phyloP scores from a whole-genome alignment of 768 basidiomycete genomes.

The Tylopilus sp. region DNA sequence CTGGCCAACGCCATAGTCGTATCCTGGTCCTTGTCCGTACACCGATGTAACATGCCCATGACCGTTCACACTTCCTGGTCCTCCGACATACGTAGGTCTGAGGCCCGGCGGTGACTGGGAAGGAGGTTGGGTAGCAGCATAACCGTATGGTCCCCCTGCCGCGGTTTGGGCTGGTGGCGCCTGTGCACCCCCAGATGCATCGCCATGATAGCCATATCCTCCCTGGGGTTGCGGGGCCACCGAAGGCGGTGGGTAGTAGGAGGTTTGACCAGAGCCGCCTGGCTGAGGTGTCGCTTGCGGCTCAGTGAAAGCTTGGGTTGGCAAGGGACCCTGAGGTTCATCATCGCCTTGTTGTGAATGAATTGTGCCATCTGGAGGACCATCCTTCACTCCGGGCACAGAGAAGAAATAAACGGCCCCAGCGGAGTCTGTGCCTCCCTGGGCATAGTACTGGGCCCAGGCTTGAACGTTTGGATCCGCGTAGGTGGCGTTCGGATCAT shows the following conservation, averaged over 20 bases:
- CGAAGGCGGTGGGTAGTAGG: conserved; percentile 11
- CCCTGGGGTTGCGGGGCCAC: conserved; percentile 17
- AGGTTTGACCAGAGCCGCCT: conserved; percentile 4
- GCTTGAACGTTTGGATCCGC: conserved; percentile 79
- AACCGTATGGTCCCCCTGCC: conserved; percentile 13
- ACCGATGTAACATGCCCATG: conserved; percentile 20
- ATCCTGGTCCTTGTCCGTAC: conserved; percentile 19
- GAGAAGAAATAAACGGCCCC: conserved; percentile 80
- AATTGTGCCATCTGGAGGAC: conserved; percentile 12
- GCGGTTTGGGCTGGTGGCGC: conserved; percentile 2
- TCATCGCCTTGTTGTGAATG: conserved; percentile 6
- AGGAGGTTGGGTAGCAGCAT: conserved; percentile 13
- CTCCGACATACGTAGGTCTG: conserved; percentile 16
- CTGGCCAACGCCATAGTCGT: conserved; percentile 22
- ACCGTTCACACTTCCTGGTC: conserved; percentile 20
- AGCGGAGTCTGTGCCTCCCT: conserved; percentile 69
- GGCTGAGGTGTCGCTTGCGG: conserved; percentile 17
- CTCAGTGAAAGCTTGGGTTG: conserved; percentile 16
- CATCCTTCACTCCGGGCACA: conserved; percentile 69
- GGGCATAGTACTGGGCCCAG: conserved; percentile 83
- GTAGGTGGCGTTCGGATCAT: conserved; percentile 65
- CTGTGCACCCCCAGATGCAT: conserved; percentile 7
- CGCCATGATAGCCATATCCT: conserved; percentile 19
- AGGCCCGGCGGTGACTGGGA: conserved; percentile 16
- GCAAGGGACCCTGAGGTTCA: conserved; percentile 13